Conservation (phyloP, 2,329 filamentous ascomycete genomes). For the Cercospora sp. region DNA sequence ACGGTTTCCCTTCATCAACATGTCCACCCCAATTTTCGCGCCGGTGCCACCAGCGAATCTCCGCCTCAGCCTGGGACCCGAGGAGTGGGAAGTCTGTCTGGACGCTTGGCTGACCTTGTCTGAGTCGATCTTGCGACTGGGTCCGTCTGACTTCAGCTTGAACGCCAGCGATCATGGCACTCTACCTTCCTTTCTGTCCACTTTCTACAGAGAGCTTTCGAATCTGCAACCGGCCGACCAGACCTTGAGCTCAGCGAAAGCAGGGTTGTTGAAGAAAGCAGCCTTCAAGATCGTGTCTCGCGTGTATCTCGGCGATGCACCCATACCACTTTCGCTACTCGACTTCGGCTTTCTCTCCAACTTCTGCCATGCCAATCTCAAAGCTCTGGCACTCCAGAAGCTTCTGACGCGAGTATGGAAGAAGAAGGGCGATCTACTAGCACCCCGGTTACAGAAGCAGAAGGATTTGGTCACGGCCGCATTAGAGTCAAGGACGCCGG, state of each 20-base stretch:
- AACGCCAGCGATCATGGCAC: constrained; percentile 57
- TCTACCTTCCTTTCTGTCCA: constrained; percentile 62
- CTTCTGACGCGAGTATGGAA: constrained; percentile 56
- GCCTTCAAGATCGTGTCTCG: constrained; percentile 61
- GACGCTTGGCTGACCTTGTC: constrained; percentile 73
- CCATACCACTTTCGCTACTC: constrained; percentile 48
- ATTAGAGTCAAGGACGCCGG: constrained; percentile 56
- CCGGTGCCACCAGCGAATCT: constrained; percentile 71
- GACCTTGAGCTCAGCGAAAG: constrained; percentile 39
- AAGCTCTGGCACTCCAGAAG: constrained; percentile 56
- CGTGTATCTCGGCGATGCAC: constrained; percentile 38
- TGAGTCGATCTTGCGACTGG: constrained; percentile 62
- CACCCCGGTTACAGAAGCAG: constrained; percentile 57
- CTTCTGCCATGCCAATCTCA: constrained; percentile 66
- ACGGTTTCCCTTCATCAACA: constrained; percentile 20
- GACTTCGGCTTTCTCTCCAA: constrained; percentile 69
- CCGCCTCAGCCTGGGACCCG: constrained; percentile 63
- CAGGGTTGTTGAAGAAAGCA: constrained; percentile 58
- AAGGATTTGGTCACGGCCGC: constrained; percentile 64
- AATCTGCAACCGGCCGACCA: constrained; percentile 24
- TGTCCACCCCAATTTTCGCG: constrained; percentile 69
- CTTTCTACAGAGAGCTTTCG: constrained; percentile 62
- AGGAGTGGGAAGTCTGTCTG: constrained; percentile 76
- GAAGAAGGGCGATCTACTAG: constrained; percentile 52
- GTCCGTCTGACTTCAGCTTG: constrained; percentile 57